A percentile compares a stretch with the other conserved stretches of the same genome.
Evolutionary conservation across 768 basidiomycete genomes (phyloP).

Genomic region (Rhizopogon vinicolor): DNA sequence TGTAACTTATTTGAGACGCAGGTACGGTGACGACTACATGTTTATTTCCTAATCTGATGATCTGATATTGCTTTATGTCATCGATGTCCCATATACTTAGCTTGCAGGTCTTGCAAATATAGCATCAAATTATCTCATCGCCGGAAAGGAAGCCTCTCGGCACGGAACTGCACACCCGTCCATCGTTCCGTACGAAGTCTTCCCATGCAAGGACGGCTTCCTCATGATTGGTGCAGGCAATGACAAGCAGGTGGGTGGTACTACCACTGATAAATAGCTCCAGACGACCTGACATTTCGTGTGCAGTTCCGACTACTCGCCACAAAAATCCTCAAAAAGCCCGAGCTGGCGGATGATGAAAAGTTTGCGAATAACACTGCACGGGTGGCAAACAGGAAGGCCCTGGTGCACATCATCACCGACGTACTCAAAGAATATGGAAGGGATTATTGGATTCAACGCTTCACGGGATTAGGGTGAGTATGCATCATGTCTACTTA

Average conservation of each 20-base stretch:
- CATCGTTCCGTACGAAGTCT: conserved; percentile 90
- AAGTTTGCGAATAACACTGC: conserved; percentile 70
- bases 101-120: conserved; percentile 90
- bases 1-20: conserved; percentile 91
- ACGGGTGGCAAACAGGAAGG: conserved; percentile 72
- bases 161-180: conserved; percentile 95
- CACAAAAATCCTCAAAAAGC: conserved; percentile 54
- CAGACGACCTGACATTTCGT: conserved; percentile 6
- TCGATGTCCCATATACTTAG: conserved; percentile 32
- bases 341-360: conserved; percentile 53
- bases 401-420: conserved; percentile 66
- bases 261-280: background rate
- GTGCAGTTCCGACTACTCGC: conserved; percentile 67
- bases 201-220: conserved; percentile 82
- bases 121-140: conserved; percentile 88
- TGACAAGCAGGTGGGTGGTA: conserved; percentile 62
- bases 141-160: conserved; percentile 74
- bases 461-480: conserved; percentile 75
- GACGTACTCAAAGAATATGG: conserved; percentile 50
- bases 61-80: background rate
- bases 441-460: conserved; percentile 70
- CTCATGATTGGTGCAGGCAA: conserved; percentile 95
- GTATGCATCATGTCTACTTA: conserved; percentile 18
- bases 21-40: conserved; percentile 34
- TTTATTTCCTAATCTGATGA: background rate